phyloP scores from a whole-genome alignment of 495 filamentous ascomycete genomes.

The Talaromyces liani region DNA sequence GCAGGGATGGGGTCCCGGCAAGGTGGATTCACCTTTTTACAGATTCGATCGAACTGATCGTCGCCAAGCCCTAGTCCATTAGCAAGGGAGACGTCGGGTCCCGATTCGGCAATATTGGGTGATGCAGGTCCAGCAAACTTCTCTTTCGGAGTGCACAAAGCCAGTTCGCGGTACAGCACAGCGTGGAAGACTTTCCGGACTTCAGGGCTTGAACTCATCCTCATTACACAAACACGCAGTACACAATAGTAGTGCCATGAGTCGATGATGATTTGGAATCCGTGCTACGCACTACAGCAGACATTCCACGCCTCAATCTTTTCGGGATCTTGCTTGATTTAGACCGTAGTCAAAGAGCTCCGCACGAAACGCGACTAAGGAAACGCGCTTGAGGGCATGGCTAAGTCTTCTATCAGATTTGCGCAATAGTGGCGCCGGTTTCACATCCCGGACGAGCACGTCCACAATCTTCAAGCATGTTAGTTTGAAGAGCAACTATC shows the following conservation, averaged over 20 bases:
- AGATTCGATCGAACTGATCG: slow-evolving; percentile 12
- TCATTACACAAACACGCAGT: slow-evolving; percentile 2
- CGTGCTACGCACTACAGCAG: background rate
- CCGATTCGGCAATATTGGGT: slow-evolving; percentile 12
- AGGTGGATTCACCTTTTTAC: slow-evolving; percentile 22
- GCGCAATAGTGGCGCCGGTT: background rate
- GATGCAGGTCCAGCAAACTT: slow-evolving; percentile 1
- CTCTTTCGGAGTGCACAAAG: slow-evolving; percentile 4
- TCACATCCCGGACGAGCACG: background rate
- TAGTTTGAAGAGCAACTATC: background rate
- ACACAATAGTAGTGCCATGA: background rate
- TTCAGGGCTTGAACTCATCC: background rate
- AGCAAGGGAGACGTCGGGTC: slow-evolving; percentile 27
- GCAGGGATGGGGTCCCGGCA: slow-evolving; percentile 36
- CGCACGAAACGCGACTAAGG: background rate
- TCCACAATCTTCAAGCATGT: background rate
- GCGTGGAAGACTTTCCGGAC: background rate
- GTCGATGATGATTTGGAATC: background rate
- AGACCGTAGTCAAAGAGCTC: background rate
- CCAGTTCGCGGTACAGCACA: background rate
- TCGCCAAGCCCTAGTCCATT: slow-evolving; percentile 11
- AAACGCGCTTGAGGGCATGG: background rate
- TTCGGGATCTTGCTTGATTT: background rate
- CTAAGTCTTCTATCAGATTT: background rate
- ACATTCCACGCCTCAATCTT: background rate